A percentile compares a stretch with the other conserved stretches of the same genome.
Evolutionary conservation across 2,329 filamentous ascomycete genomes (phyloP).

Genomic region (Pseudocercospora vitis): DNA sequence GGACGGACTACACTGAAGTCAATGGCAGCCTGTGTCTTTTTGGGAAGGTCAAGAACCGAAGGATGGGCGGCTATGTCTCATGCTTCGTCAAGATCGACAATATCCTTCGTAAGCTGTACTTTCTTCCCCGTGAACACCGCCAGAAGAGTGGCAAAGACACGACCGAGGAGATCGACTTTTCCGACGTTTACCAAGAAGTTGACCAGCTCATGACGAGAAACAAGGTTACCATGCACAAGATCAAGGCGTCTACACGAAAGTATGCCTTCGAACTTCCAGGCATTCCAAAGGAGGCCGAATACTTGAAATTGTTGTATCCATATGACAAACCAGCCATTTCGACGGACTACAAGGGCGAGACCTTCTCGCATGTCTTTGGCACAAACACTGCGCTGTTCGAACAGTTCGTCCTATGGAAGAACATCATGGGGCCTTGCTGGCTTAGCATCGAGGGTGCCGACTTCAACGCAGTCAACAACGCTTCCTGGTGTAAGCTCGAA

Average conservation of each 20-base stretch:
- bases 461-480: slow-evolving; percentile 81
- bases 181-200: slow-evolving; percentile 86
- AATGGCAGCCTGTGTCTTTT: slow-evolving; percentile 91
- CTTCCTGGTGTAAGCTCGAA: slow-evolving; percentile 96
- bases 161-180: slow-evolving; percentile 77
- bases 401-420: slow-evolving; percentile 98
- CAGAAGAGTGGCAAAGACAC: slow-evolving; percentile 64
- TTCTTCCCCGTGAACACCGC: slow-evolving; percentile 73
- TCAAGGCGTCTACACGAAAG: slow-evolving; percentile 84
- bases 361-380: slow-evolving; percentile 92
- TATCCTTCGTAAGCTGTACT: slow-evolving; percentile 86
- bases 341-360: slow-evolving; percentile 73
- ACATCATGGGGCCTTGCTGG: slow-evolving; percentile 99
- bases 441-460: slow-evolving; percentile 84
- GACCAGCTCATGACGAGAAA: slow-evolving; percentile 84
- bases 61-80: slow-evolving; percentile 74
- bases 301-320: slow-evolving; percentile 93
- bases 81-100: slow-evolving; percentile 97
- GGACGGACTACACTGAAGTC: slow-evolving; percentile 93
- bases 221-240: slow-evolving; percentile 86
- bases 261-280: slow-evolving; percentile 92
- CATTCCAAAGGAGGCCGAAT: slow-evolving; percentile 84
- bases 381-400: slow-evolving; percentile 93
- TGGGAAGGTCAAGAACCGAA: slow-evolving; percentile 92
- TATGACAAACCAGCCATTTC: slow-evolving; percentile 79